These are phyloP conservation scores for Tricholoma sp. DNA, from an alignment of 768 basidiomycete species.

Conservation along the genomic window DNA sequence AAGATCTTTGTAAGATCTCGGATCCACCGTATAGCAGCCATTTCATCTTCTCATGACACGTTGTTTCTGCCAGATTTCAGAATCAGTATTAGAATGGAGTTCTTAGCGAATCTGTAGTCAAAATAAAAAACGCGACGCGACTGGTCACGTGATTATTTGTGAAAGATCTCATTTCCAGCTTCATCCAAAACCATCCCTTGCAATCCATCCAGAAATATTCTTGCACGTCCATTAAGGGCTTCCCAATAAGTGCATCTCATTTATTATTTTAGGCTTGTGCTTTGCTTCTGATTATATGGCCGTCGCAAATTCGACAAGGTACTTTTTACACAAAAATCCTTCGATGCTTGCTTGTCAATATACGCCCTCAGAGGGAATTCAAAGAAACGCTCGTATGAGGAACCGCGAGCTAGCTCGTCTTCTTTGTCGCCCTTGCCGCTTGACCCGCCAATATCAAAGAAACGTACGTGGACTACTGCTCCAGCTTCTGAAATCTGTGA, in stretches of 20 bases:
- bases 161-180: background rate
- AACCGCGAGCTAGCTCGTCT: slow-evolving; percentile 22
- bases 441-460: slow-evolving; percentile 36
- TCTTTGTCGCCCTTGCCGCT: slow-evolving; percentile 32
- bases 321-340: slow-evolving; percentile 7
- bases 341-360: background rate
- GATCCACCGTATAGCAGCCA: no score
- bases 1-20: no score
- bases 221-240: background rate
- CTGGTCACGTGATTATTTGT: slow-evolving; percentile 14
- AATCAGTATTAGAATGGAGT: no score
- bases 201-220: slow-evolving; percentile 29
- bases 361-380: slow-evolving; percentile 28
- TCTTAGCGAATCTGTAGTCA: no score
- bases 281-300: slow-evolving; percentile 10
- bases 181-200: slow-evolving; percentile 22
- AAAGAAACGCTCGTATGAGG: slow-evolving; percentile 44
- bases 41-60: no score
- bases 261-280: slow-evolving; percentile 3
- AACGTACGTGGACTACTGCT: slow-evolving; percentile 37
- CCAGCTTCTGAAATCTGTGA: background rate
- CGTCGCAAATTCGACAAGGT: slow-evolving; percentile 26
- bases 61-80: no score
- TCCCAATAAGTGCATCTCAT: slow-evolving; percentile 7
- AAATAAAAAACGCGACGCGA: slow-evolving; percentile 8